A percentile compares a stretch with the other conserved stretches of the same genome.
These are phyloP conservation scores for Cytospora piceae DNA, from an alignment of 2,329 filamentous ascomycete species.

Conservation along the genomic window DNA sequence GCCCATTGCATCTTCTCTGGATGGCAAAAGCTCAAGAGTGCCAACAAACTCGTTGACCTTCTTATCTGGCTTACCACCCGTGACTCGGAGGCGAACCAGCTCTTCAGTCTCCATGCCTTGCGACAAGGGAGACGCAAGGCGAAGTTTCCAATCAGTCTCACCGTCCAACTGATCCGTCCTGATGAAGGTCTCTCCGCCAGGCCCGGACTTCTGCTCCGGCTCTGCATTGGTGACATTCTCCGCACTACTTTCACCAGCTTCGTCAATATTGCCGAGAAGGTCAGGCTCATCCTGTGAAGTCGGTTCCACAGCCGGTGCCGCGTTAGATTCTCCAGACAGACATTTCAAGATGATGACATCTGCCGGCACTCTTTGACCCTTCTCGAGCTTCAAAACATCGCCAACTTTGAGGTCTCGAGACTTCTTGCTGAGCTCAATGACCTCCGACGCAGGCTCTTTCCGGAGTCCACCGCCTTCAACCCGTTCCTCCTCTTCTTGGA, in stretches of 20 bases:
- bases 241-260: slow-evolving; percentile 35
- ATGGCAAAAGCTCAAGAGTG: slow-evolving; percentile 75
- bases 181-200: slow-evolving; percentile 91
- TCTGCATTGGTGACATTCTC: slow-evolving; percentile 42
- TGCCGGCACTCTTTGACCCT: slow-evolving; percentile 90
- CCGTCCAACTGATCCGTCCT: slow-evolving; percentile 96
- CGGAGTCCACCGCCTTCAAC: slow-evolving; percentile 47
- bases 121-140: slow-evolving; percentile 82
- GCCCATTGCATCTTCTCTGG: slow-evolving; percentile 52
- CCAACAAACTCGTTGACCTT: slow-evolving; percentile 95
- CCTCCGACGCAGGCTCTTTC: slow-evolving; percentile 50
- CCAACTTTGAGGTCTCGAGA: slow-evolving; percentile 91
- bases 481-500: slow-evolving; percentile 69
- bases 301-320: slow-evolving; percentile 39
- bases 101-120: slow-evolving; percentile 77
- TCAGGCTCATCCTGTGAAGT: slow-evolving; percentile 43
- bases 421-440: slow-evolving; percentile 74
- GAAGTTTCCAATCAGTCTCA: slow-evolving; percentile 98
- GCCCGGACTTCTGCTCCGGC: slow-evolving; percentile 41
- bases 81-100: slow-evolving; percentile 70
- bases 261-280: slow-evolving; percentile 46
- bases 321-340: slow-evolving; percentile 37
- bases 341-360: slow-evolving; percentile 94
- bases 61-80: slow-evolving; percentile 87
- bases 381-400: slow-evolving; percentile 89